Percentiles rank a stretch among this genome's conserved stretches.
Evolutionary conservation across 306 rosid species (phyloP).

Genomic region (Hippophae gyantsensis): DNA sequence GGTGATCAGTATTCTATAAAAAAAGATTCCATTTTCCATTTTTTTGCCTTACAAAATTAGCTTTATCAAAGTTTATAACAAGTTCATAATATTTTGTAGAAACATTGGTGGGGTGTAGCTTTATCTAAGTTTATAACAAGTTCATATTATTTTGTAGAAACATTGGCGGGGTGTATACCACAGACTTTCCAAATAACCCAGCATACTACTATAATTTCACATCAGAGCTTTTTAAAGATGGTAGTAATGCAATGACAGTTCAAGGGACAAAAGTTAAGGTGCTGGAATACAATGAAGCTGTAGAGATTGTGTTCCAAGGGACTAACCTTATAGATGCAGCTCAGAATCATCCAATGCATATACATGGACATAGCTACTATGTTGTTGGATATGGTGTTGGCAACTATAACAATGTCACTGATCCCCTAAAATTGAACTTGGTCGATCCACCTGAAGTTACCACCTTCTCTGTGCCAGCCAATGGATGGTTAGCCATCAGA

Average conservation of each 20-base stretch:
- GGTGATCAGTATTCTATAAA: too few relatives aligned
- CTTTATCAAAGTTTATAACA: too few relatives aligned
- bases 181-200: conserved; percentile 36
- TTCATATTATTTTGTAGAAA: not conserved
- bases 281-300: conserved; percentile 23
- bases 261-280: conserved; percentile 38
- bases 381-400: conserved; percentile 26
- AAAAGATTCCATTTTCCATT: too few relatives aligned
- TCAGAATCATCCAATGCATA: conserved; percentile 26
- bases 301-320: conserved; percentile 41
- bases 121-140: too few relatives aligned
- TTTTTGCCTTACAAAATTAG: too few relatives aligned
- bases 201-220: conserved; percentile 32
- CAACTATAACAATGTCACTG: conserved; percentile 19
- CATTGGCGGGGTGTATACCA: conserved; percentile 7
- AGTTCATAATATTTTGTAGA: conserved; percentile 1
- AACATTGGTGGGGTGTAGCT: conserved; percentile 13
- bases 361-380: conserved; percentile 25
- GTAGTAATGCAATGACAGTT: conserved; percentile 3
- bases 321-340: conserved; percentile 26
- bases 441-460: conserved; percentile 25
- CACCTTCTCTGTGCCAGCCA: conserved; percentile 25
- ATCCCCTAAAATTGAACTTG: conserved; percentile 18
- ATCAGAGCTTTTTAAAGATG: conserved; percentile 8
- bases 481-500: conserved; percentile 36